A percentile compares a stretch with the other conserved stretches of the same genome.
These are phyloP conservation scores for Oxyria digyna DNA, from an alignment of 148 eudicot genomes.

Conservation along the genomic window DNA sequence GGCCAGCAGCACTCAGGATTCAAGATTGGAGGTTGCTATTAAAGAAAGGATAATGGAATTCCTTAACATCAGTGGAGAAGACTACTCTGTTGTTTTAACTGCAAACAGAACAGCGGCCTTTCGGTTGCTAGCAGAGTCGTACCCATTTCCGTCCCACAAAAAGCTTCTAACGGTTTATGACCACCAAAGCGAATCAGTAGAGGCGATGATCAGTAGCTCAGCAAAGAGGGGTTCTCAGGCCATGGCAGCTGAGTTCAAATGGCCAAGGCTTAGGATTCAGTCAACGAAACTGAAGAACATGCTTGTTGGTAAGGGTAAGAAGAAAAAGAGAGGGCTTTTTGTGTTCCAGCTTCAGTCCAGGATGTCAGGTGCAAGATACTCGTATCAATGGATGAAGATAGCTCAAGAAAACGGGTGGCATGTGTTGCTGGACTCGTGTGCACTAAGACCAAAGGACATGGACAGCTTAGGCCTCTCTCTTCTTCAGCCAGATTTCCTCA, in stretches of 20 bases:
- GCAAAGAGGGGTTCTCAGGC: slow-evolving; percentile 59
- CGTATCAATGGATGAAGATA: slow-evolving; percentile 86
- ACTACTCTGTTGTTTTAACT: slow-evolving; percentile 68
- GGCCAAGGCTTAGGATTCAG: slow-evolving; percentile 74
- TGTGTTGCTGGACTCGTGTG: slow-evolving; percentile 82
- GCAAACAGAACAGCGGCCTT: slow-evolving; percentile 87
- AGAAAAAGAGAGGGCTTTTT: slow-evolving; percentile 54
- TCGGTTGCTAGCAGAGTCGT: slow-evolving; percentile 70
- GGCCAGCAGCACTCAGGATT: slow-evolving; percentile 38
- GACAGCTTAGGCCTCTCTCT: slow-evolving; percentile 79
- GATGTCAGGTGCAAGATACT: slow-evolving; percentile 70
- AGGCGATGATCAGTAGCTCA: slow-evolving; percentile 37
- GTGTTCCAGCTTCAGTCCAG: slow-evolving; percentile 81
- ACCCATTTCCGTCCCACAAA: slow-evolving; percentile 52
- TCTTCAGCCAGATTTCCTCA: slow-evolving; percentile 64
- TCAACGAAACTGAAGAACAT: slow-evolving; percentile 42
- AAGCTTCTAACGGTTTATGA: slow-evolving; percentile 81
- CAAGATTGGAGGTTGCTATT: slow-evolving; percentile 48
- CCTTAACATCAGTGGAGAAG: slow-evolving; percentile 49
- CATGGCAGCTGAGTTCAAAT: slow-evolving; percentile 66
- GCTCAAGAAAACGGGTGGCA: slow-evolving; percentile 97
- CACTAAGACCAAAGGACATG: slow-evolving; percentile 91
- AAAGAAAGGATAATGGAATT: slow-evolving; percentile 59
- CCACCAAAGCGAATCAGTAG: slow-evolving; percentile 67
- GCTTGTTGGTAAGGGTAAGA: slow-evolving; percentile 47